phyloP scores from a whole-genome alignment of 352 stramenopile genomes.

The Phytophthora pistaciae region DNA sequence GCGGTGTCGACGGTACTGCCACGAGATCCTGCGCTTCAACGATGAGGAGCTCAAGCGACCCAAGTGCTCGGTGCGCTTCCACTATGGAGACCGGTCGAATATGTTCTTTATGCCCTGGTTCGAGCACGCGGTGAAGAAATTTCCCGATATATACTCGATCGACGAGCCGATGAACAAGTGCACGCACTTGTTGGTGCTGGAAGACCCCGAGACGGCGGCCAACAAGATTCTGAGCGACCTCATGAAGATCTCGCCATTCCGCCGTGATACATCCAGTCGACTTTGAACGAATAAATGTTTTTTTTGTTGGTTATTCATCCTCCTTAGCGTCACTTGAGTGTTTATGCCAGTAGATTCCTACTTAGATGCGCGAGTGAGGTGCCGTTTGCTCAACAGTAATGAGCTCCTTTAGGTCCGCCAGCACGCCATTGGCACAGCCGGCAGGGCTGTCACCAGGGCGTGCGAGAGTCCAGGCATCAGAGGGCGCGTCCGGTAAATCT shows the following conservation, averaged over 20 bases:
- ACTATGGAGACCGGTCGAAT: conserved; percentile 40
- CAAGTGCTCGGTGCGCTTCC: conserved; percentile 45
- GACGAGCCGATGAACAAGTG: conserved; percentile 35
- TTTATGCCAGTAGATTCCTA: not conserved
- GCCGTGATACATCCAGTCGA: conserved; percentile 7
- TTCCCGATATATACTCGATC: conserved; percentile 44
- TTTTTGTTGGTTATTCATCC: not conserved
- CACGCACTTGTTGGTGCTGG: conserved; percentile 47
- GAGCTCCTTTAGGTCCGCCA: conserved; percentile 38
- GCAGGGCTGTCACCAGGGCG: conserved; percentile 52
- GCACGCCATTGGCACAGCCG: conserved; percentile 39
- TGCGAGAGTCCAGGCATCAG: conserved; percentile 51
- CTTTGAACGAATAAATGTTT: conserved; percentile 2
- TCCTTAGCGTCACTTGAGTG: not conserved
- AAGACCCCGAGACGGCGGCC: conserved; percentile 37
- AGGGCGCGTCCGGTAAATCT: conserved; percentile 37
- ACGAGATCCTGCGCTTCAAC: conserved; percentile 34
- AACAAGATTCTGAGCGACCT: conserved; percentile 45
- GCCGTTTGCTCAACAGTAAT: not conserved
- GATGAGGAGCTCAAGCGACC: conserved; percentile 39
- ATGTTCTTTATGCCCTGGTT: conserved; percentile 43
- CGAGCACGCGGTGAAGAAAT: conserved; percentile 21
- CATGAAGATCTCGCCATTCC: conserved; percentile 13
- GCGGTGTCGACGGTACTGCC: no score
- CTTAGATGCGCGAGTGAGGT: conserved; percentile 6